Evolutionary conservation across 345 rosid species (phyloP).

Genomic region (Gynandropsis gynandra): DNA sequence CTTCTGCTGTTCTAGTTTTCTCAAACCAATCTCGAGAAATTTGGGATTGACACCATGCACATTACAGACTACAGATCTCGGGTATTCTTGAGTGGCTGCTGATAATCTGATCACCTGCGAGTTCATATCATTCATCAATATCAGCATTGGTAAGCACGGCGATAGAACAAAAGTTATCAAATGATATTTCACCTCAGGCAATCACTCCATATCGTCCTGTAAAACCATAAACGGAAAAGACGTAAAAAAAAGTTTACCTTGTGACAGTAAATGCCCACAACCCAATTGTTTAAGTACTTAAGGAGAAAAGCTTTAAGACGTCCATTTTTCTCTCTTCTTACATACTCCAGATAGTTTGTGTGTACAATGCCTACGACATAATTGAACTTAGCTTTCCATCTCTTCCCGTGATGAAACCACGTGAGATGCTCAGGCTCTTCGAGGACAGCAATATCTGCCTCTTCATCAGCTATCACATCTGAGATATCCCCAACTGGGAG

Average conservation of each 20-base stretch:
- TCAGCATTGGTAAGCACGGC: too few relatives aligned
- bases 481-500: conserved; percentile 86
- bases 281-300: conserved; percentile 60
- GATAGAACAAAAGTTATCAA: too few relatives aligned
- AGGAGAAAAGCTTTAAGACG: conserved; percentile 52
- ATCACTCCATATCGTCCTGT: conserved; percentile 12
- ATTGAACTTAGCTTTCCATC: conserved; percentile 80
- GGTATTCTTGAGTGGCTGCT: conserved; percentile 90
- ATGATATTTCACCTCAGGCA: too few relatives aligned
- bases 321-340: conserved; percentile 81
- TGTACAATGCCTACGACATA: conserved; percentile 73
- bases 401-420: conserved; percentile 96
- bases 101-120: conserved; percentile 84
- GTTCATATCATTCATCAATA: conserved; percentile 12
- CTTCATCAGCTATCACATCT: conserved; percentile 61
- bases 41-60: conserved; percentile 95
- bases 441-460: conserved; percentile 86
- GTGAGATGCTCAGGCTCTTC: conserved; percentile 99
- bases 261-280: conserved; percentile 86
- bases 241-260: conserved; percentile 42
- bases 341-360: conserved; percentile 91
- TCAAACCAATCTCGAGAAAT: conserved; percentile 78
- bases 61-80: conserved; percentile 68
- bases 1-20: conserved; percentile 49
- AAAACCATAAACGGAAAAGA: neutral